These are phyloP conservation scores for Phoma sp. DNA, from an alignment of 2,329 filamentous ascomycete genomes.

Conservation along the genomic window DNA sequence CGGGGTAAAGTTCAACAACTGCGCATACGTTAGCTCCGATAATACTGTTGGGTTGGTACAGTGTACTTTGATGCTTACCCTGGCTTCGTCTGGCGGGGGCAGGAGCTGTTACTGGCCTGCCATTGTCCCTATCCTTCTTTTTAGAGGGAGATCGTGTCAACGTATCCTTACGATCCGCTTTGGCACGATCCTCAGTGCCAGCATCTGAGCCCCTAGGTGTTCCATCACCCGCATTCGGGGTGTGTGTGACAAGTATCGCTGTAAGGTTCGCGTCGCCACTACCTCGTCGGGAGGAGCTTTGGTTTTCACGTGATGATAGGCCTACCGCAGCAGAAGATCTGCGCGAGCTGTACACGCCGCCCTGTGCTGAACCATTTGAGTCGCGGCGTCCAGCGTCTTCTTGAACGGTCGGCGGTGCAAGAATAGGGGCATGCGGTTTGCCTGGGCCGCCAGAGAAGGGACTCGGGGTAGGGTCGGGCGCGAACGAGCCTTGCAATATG, in stretches of 20 bases:
- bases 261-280: slow-evolving; percentile 51
- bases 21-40: slow-evolving; percentile 4
- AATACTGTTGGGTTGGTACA: not conserved
- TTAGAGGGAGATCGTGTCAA: slow-evolving; percentile 34
- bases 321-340: slow-evolving; percentile 42
- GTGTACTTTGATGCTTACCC: slow-evolving; percentile 36
- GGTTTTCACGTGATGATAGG: slow-evolving; percentile 40
- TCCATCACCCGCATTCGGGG: slow-evolving; percentile 39
- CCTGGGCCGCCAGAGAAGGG: slow-evolving; percentile 39
- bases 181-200: slow-evolving; percentile 25
- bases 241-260: slow-evolving; percentile 49
- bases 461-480: slow-evolving; percentile 43
- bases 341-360: slow-evolving; percentile 30
- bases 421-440: slow-evolving; percentile 17
- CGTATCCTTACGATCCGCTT: slow-evolving; percentile 41
- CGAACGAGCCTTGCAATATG: slow-evolving; percentile 28
- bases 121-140: slow-evolving; percentile 31
- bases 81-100: slow-evolving; percentile 44
- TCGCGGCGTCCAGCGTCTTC: slow-evolving; percentile 36
- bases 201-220: slow-evolving; percentile 24
- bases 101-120: slow-evolving; percentile 46
- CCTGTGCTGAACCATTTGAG: slow-evolving; percentile 38
- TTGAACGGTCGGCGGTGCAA: slow-evolving; percentile 13
- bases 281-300: slow-evolving; percentile 46
- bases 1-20: slow-evolving; percentile 43